Conservation (phyloP, 2,329 filamentous ascomycete genomes). For the Pestalotiopsis fici region DNA sequence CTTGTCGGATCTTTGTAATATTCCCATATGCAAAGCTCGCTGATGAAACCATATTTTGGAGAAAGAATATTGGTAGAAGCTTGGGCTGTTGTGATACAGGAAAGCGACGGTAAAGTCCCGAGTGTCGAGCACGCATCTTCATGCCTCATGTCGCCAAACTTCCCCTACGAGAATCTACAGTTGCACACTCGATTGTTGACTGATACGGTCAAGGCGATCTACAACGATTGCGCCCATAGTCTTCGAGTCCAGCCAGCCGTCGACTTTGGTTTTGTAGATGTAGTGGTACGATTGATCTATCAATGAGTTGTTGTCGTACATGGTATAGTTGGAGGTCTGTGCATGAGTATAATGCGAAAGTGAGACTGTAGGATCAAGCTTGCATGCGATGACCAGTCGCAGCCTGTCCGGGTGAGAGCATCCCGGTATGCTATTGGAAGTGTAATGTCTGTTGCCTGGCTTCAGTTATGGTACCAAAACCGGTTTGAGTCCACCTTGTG, state of each 20-base stretch:
- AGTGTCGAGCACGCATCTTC: too few species aligned
- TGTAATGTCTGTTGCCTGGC: neutral
- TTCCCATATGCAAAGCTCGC: too few species aligned
- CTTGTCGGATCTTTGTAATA: neutral
- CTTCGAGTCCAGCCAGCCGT: neutral
- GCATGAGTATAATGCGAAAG: neutral
- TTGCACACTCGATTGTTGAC: neutral
- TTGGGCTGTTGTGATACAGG: too few species aligned
- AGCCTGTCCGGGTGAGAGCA: neutral
- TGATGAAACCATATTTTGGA: too few species aligned
- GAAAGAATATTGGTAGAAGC: too few species aligned
- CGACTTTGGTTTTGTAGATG: neutral
- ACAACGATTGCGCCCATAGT: neutral
- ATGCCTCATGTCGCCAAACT: too few species aligned
- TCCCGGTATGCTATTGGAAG: neutral
- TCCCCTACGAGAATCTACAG: too few species aligned
- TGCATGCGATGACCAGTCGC: neutral
- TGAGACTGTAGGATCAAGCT: neutral
- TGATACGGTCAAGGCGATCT: neutral
- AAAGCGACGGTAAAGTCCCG: too few species aligned
- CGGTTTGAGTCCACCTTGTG: neutral
- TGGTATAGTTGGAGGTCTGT: neutral
- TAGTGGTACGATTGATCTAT: neutral
- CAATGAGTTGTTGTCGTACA: neutral
- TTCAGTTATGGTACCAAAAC: neutral